Conservation (phyloP, 495 filamentous ascomycete species). For the Parathielavia appendiculata region DNA sequence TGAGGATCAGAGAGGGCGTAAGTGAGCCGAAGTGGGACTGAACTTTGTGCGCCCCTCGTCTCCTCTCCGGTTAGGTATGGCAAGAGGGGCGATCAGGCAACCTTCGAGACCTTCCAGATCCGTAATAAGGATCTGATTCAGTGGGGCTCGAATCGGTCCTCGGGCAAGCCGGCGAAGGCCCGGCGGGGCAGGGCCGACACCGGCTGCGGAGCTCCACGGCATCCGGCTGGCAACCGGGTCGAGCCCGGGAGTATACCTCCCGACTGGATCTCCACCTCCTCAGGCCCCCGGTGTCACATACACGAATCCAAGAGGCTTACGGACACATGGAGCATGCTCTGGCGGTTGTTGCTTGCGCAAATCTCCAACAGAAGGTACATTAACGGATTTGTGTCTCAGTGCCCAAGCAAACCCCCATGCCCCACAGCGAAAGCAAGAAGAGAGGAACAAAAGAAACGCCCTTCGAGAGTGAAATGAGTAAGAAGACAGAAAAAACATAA, state of each 20-base stretch:
- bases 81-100: background rate
- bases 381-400: constrained; percentile 13
- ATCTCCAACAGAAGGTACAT: constrained; percentile 13
- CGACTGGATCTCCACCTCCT: background rate
- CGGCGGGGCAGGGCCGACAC: constrained; percentile 9
- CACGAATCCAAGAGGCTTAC: background rate
- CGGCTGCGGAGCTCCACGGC: background rate
- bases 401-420: constrained; percentile 13
- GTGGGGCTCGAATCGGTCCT: background rate
- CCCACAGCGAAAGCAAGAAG: background rate
- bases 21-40: constrained; percentile 3
- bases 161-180: background rate
- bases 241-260: background rate
- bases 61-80: constrained; percentile 3
- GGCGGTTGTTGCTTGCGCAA: background rate
- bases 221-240: background rate
- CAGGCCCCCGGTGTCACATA: background rate
- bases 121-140: background rate
- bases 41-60: background rate
- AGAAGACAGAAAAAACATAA: background rate
- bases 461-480: background rate
- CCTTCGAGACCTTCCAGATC: background rate
- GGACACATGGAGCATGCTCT: too few relatives aligned
- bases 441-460: background rate
- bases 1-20: background rate